A percentile compares a stretch with the other conserved stretches of the same genome.
These are phyloP conservation scores for Fusarium robinianum DNA, from an alignment of 2,329 filamentous ascomycete genomes.

Conservation along the genomic window DNA sequence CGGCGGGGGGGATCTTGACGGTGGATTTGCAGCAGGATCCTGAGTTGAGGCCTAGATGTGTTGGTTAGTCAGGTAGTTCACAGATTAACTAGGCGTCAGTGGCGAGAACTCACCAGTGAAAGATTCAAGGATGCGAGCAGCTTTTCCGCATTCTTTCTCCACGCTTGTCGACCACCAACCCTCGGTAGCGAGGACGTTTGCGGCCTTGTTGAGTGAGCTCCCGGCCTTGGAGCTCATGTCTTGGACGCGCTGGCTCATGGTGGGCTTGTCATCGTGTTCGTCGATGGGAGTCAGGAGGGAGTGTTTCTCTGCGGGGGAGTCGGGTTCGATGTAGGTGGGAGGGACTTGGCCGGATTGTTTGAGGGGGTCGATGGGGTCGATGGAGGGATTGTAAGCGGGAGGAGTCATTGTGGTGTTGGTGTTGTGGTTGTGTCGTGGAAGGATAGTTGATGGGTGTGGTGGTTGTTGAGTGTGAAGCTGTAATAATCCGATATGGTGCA, in stretches of 20 bases:
- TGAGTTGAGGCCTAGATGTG: constrained; percentile 27
- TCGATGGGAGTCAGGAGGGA: constrained; percentile 9
- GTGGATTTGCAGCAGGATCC: constrained; percentile 41
- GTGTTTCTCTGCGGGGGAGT: constrained; percentile 7
- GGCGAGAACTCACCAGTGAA: constrained; percentile 61
- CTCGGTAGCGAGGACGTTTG: constrained; percentile 71
- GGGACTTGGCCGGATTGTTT: constrained; percentile 30
- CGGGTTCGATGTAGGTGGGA: constrained; percentile 26
- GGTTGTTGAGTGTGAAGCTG: neutral
- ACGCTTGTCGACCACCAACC: constrained; percentile 77
- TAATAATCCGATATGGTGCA: neutral
- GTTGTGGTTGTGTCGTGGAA: neutral
- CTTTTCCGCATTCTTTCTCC: constrained; percentile 76
- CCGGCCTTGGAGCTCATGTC: constrained; percentile 68
- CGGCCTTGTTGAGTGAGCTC: constrained; percentile 68
- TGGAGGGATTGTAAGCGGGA: constrained; percentile 19
- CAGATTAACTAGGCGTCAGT: too few relatives aligned
- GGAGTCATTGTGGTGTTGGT: constrained; percentile 21
- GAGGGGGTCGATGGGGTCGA: constrained; percentile 27
- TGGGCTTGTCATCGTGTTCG: constrained; percentile 36
- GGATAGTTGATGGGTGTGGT: neutral
- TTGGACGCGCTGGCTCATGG: constrained; percentile 63
- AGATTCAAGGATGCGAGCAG: constrained; percentile 72
- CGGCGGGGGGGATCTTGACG: constrained; percentile 47
- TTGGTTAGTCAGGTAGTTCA: constrained; percentile 9